These are phyloP conservation scores for Umbelopsis vinacea DNA, from an alignment of 192 early-diverging fungal genomes.

Conservation along the genomic window DNA sequence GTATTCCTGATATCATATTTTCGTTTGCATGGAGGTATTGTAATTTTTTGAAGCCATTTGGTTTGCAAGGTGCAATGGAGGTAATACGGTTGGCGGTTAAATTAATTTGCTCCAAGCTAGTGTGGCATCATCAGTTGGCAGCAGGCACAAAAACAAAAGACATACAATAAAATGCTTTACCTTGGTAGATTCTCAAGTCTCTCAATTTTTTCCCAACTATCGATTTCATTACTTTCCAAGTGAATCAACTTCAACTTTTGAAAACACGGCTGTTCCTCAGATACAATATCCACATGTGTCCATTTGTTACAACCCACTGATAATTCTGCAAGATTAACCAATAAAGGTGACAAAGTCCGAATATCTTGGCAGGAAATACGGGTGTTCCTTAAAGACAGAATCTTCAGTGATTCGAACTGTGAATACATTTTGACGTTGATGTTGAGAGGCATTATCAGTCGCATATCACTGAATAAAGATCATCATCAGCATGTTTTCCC, in stretches of 20 bases:
- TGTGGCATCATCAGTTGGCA: neutral
- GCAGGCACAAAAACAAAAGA: neutral
- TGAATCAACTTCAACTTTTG: conserved; percentile 52
- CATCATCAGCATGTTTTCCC: neutral
- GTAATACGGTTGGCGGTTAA: conserved; percentile 38
- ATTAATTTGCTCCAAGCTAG: conserved; percentile 45
- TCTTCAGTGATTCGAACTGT: conserved; percentile 36
- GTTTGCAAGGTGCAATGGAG: conserved; percentile 14
- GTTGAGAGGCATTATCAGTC: neutral
- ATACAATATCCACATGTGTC: conserved; percentile 27
- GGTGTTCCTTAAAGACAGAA: conserved; percentile 39
- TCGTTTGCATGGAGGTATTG: conserved; percentile 48
- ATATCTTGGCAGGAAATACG: conserved; percentile 44
- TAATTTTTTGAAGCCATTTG: conserved; percentile 37
- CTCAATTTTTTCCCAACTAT: conserved; percentile 48
- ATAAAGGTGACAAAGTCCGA: conserved; percentile 37
- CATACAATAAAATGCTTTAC: conserved; percentile 29
- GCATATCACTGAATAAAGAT: neutral
- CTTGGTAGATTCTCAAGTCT: conserved; percentile 45
- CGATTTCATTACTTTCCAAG: conserved; percentile 51
- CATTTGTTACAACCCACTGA: conserved; percentile 56
- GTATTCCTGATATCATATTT: conserved; percentile 50
- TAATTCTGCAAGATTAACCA: conserved; percentile 52
- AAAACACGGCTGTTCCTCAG: conserved; percentile 38
- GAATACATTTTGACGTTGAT: neutral